Evolutionary conservation across 495 filamentous ascomycete species (phyloP), one percentile per base, ranked within the genome.

Genomic region (Evernia prunastri): DNA sequence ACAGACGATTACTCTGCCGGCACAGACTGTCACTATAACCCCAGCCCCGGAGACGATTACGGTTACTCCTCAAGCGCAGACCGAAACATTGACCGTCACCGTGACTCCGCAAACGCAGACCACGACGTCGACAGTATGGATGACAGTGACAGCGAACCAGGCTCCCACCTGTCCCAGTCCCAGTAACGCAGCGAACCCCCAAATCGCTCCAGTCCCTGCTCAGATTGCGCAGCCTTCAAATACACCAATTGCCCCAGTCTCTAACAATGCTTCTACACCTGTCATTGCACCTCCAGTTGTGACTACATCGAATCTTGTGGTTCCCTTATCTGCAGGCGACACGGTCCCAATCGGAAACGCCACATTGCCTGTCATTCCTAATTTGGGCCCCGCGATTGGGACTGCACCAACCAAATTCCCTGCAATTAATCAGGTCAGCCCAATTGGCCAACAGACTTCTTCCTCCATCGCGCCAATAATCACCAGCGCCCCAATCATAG

Each of bases 1-100:
- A n/a, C 42, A 58, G n/a, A 67, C 61, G 6, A 49, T 64, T 43
- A 67, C 66, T 49, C 42, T 64, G 27, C 61, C 61, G 1, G 56
- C 61, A 39, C 56, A 67, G 43, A 67, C 58, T 37, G 57, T 67
- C 56, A 67, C 66, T 29, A 37, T 64, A 9, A 67, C 61, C n/a
- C 61, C 66, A 23, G 36, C 62, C 56, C 56, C 66, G 23, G 54
- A 64, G 35, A 60, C 61, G 54, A 39, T 57, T 23, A 58, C 56
- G 11, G 33, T 63, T 23, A 53, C 45, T 53, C 33, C 33, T 18
- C 43, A 61, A 23, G n/a, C 49, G n/a, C 59, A 61, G 42, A 61
- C 59, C 1, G 43, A 61, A 61, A 61, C 43, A 33, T 25, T 57
- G 37, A 63, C 61, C 2, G 40, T 64, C 31, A 40, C 35, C 17